phyloP scores from a whole-genome alignment of 2,329 filamentous ascomycete genomes.

The Cercospora sojina region DNA sequence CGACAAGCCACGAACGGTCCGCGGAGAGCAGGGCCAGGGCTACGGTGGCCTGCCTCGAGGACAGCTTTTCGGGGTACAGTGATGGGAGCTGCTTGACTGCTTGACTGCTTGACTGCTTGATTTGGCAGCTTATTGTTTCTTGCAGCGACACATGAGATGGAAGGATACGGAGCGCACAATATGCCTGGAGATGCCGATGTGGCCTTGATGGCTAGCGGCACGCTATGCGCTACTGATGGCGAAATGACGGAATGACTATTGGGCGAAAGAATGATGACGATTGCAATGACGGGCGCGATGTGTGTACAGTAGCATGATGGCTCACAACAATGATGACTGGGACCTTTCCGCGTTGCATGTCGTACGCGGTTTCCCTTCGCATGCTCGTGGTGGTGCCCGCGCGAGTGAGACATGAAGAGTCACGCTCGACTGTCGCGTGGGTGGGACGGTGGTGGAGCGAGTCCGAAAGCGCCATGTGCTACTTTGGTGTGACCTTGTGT shows the following conservation, averaged over 20 bases:
- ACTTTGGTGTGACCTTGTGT: background rate
- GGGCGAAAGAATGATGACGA: background rate
- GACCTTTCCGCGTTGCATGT: background rate
- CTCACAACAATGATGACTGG: background rate
- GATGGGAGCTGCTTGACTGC: background rate
- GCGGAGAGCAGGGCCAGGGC: background rate
- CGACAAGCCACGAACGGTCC: background rate
- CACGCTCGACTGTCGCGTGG: background rate
- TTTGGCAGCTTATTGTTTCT: background rate
- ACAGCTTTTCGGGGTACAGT: background rate
- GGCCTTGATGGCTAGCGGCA: background rate
- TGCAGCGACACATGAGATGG: background rate
- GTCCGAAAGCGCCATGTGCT: background rate
- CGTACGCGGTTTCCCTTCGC: background rate
- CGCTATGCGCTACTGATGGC: background rate
- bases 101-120: background rate
- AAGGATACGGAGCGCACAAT: background rate
- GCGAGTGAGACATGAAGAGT: background rate
- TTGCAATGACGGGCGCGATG: background rate
- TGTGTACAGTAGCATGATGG: background rate
- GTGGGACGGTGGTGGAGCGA: background rate
- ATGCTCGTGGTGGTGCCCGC: background rate
- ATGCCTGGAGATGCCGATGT: background rate
- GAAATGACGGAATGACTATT: background rate
- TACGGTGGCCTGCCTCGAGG: background rate